Percentiles rank a stretch among this genome's conserved stretches.
Conservation (phyloP, 2,329 filamentous ascomycete genomes). For the Aspergillus costaricaensis region DNA sequence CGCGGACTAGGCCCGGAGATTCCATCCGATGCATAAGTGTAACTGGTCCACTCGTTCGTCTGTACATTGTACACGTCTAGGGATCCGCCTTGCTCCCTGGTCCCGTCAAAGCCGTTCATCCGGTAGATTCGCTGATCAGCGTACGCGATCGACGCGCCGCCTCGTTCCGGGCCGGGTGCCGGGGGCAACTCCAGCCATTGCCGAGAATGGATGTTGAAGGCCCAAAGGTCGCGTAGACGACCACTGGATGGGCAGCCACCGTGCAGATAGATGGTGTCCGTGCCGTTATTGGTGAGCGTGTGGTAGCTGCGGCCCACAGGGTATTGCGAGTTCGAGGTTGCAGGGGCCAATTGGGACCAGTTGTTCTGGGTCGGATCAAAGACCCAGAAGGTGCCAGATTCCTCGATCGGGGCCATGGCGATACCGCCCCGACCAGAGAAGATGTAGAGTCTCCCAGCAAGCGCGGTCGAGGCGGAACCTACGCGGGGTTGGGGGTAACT, state of each 20-base stretch:
- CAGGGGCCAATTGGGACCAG: slow-evolving; percentile 68
- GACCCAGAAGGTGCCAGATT: slow-evolving; percentile 73
- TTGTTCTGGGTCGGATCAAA: slow-evolving; percentile 65
- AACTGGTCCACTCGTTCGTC: slow-evolving; percentile 43
- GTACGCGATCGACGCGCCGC: slow-evolving; percentile 68
- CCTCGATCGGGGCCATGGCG: slow-evolving; percentile 71
- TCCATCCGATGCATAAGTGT: slow-evolving; percentile 43
- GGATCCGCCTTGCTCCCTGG: slow-evolving; percentile 67
- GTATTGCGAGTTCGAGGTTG: slow-evolving; percentile 46
- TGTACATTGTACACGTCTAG: slow-evolving; percentile 62
- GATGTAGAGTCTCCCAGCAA: slow-evolving; percentile 72
- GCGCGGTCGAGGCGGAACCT: slow-evolving; percentile 69
- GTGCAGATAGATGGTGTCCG: slow-evolving; percentile 72
- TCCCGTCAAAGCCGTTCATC: slow-evolving; percentile 78
- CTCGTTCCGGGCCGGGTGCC: slow-evolving; percentile 67
- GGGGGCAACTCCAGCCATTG: slow-evolving; percentile 69
- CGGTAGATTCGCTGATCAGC: slow-evolving; percentile 68
- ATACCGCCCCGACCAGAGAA: slow-evolving; percentile 76
- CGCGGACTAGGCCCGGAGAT: slow-evolving; percentile 49
- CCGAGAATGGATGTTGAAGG: slow-evolving; percentile 66
- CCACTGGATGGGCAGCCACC: slow-evolving; percentile 70
- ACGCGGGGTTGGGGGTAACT: slow-evolving; percentile 63
- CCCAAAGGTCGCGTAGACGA: slow-evolving; percentile 72
- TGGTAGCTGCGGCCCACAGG: slow-evolving; percentile 74
- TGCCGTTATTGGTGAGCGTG: slow-evolving; percentile 60